Conservation (phyloP, 148 eudicot species). For the Persicaria maculosa region DNA sequence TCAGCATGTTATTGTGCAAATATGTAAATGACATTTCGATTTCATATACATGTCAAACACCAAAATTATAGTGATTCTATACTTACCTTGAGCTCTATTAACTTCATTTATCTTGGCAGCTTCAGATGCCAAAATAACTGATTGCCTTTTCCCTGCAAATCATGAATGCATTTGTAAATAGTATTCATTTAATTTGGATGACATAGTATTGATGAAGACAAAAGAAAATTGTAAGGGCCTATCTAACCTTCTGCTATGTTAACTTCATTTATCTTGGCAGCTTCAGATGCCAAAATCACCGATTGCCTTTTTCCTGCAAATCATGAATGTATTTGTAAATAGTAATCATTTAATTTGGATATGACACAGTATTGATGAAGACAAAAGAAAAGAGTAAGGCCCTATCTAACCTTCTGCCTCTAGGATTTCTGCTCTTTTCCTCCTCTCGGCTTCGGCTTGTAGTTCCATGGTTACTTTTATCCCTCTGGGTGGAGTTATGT, state of each 20-base stretch:
- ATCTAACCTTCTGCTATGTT: slow-evolving; percentile 28
- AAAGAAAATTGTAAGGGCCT: neutral
- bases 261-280: slow-evolving; percentile 41
- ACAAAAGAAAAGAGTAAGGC: neutral
- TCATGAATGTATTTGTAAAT: neutral
- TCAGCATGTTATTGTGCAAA: neutral
- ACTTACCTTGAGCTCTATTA: slow-evolving; percentile 65
- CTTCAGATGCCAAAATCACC: slow-evolving; percentile 78
- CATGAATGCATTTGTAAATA: neutral
- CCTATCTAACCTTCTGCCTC: slow-evolving; percentile 45
- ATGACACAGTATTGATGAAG: neutral
- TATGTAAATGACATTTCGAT: neutral
- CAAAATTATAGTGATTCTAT: neutral
- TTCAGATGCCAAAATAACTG: slow-evolving; percentile 71
- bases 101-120: slow-evolving; percentile 61
- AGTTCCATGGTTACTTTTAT: slow-evolving; percentile 88
- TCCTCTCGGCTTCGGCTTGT: slow-evolving; percentile 99
- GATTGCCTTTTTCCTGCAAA: slow-evolving; percentile 47
- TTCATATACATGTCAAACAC: neutral
- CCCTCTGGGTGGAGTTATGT: slow-evolving; percentile 85
- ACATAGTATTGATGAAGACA: neutral
- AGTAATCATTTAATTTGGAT: neutral
- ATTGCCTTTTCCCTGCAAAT: slow-evolving; percentile 47
- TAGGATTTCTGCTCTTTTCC: slow-evolving; percentile 74
- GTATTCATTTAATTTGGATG: neutral